Percentiles rank a stretch among this genome's conserved stretches.
These are phyloP conservation scores for Hypoxylon sp. DNA, from an alignment of 2,329 filamentous ascomycete genomes.

Conservation along the genomic window DNA sequence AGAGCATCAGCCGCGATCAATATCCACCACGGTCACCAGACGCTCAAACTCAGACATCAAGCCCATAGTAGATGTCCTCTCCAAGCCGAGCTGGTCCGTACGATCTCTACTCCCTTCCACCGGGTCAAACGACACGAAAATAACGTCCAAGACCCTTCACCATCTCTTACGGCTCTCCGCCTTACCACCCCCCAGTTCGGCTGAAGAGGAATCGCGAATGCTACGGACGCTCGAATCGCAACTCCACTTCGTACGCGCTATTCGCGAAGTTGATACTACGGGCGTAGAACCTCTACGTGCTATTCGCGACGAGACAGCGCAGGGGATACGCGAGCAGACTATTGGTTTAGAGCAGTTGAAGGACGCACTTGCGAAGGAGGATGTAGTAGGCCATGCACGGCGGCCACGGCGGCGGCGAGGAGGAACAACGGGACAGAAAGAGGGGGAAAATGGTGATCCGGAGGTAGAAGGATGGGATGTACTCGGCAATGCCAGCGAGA, in stretches of 20 bases:
- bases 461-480: slow-evolving; percentile 78
- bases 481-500: slow-evolving; percentile 75
- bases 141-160: slow-evolving; percentile 78
- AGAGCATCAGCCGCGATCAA: slow-evolving; percentile 1
- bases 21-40: slow-evolving; percentile 15
- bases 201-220: slow-evolving; percentile 77
- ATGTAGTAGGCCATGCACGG: slow-evolving; percentile 69
- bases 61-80: slow-evolving; percentile 66
- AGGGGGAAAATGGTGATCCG: slow-evolving; percentile 55
- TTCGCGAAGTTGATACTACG: slow-evolving; percentile 83
- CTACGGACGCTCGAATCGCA: slow-evolving; percentile 83
- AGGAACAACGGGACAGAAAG: not conserved
- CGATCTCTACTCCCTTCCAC: slow-evolving; percentile 75
- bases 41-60: slow-evolving; percentile 16
- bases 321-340: slow-evolving; percentile 68
- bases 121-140: slow-evolving; percentile 56
- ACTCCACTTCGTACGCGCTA: slow-evolving; percentile 89
- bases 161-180: slow-evolving; percentile 93
- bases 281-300: slow-evolving; percentile 81
- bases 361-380: slow-evolving; percentile 72
- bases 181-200: slow-evolving; percentile 77
- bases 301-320: slow-evolving; percentile 83
- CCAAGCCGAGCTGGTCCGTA: slow-evolving; percentile 86
- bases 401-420: slow-evolving; percentile 47
- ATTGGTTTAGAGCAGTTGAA: slow-evolving; percentile 71